These are phyloP conservation scores for Daldinia caldariorum DNA, from an alignment of 495 filamentous ascomycete genomes.

Conservation along the genomic window DNA sequence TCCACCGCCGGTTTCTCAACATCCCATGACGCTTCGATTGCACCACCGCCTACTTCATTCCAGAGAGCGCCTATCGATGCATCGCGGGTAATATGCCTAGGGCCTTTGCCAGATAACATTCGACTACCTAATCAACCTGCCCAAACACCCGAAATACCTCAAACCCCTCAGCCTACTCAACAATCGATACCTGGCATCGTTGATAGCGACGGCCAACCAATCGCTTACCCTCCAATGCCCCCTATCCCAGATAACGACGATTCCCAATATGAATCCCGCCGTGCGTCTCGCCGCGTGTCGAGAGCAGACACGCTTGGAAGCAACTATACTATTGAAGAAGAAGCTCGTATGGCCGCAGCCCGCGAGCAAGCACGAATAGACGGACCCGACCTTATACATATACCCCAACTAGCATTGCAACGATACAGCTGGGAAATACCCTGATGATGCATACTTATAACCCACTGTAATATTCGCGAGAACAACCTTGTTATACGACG, in stretches of 20 bases:
- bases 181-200: constrained; percentile 51
- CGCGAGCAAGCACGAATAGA: constrained; percentile 36
- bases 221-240: constrained; percentile 37
- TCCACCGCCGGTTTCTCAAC: constrained; percentile 47
- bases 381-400: constrained; percentile 59
- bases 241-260: constrained; percentile 30
- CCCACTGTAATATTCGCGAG: not conserved
- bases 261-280: constrained; percentile 11
- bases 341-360: constrained; percentile 54
- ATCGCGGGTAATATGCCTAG: constrained; percentile 61
- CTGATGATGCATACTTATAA: constrained; percentile 24
- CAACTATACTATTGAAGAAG: constrained; percentile 62
- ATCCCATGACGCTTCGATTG: constrained; percentile 41
- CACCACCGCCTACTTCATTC: constrained; percentile 49
- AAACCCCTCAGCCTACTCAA: constrained; percentile 15
- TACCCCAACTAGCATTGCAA: constrained; percentile 61
- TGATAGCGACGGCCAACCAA: constrained; percentile 44
- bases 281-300: constrained; percentile 44
- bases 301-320: constrained; percentile 59
- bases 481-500: not conserved
- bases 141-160: constrained; percentile 14
- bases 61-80: constrained; percentile 62
- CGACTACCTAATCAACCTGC: constrained; percentile 52
- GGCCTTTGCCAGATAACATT: constrained; percentile 61
- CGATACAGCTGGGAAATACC: constrained; percentile 64